A percentile compares a stretch with the other conserved stretches of the same genome.
These are phyloP conservation scores for Salix koriyanagi DNA, from an alignment of 345 rosid genomes.

Conservation along the genomic window DNA sequence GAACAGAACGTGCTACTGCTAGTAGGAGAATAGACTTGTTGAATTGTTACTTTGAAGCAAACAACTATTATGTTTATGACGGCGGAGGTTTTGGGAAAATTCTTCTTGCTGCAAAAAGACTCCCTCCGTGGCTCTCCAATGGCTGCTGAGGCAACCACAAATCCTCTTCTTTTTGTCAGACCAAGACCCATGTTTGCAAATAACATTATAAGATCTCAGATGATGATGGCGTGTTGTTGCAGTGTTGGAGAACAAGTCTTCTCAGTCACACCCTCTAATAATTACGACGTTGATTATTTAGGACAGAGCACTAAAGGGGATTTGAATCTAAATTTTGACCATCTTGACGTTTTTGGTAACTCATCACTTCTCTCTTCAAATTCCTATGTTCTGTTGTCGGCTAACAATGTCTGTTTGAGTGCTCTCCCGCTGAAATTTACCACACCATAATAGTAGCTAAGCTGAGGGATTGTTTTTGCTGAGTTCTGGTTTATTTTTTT, in stretches of 20 bases:
- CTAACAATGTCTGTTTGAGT: neutral
- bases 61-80: neutral
- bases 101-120: neutral
- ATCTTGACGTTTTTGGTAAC: constrained; percentile 52
- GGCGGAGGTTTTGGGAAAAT: neutral
- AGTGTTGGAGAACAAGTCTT: constrained; percentile 48
- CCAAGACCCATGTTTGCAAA: neutral
- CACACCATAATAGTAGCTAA: too few relatives aligned
- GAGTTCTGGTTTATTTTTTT: neutral
- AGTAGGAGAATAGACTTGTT: too few relatives aligned
- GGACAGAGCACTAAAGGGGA: constrained; percentile 96
- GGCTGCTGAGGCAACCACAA: neutral
- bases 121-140: neutral
- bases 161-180: neutral
- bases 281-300: constrained; percentile 73
- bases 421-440: neutral
- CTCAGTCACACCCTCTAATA: constrained; percentile 61
- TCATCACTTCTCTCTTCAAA: neutral
- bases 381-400: neutral
- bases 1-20: too few relatives aligned
- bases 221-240: constrained; percentile 2
- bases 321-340: constrained; percentile 71
- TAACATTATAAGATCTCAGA: neutral
- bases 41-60: neutral
- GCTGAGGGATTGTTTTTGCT: too few relatives aligned